Conservation (phyloP, 371 early-diverging fungal species). For the Mortierella polycephala region DNA sequence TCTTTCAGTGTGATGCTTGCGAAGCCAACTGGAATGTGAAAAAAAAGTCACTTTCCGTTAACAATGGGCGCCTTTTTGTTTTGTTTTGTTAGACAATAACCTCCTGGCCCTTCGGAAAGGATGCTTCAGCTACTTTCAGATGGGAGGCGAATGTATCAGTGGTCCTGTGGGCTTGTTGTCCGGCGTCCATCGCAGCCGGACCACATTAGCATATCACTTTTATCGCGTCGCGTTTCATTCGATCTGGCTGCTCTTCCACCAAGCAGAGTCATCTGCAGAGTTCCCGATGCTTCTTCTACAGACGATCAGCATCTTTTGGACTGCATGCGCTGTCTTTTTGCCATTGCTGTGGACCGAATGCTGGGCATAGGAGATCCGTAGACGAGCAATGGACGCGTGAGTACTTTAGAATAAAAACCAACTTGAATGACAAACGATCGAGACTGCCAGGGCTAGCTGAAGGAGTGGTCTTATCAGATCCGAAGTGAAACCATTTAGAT, state of each 20-base stretch:
- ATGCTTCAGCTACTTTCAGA: constrained; percentile 87
- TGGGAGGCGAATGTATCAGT: constrained; percentile 80
- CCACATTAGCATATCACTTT: constrained; percentile 28
- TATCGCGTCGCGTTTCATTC: constrained; percentile 39
- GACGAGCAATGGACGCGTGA: too few relatives aligned
- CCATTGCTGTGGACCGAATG: constrained; percentile 64
- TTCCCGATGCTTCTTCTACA: constrained; percentile 49
- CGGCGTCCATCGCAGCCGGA: constrained; percentile 55
- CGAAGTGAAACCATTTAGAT: too few relatives aligned
- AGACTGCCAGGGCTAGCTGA: too few relatives aligned
- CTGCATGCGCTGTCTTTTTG: constrained; percentile 62
- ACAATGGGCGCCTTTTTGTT: neutral
- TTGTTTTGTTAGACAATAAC: constrained; percentile 56
- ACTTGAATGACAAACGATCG: too few relatives aligned
- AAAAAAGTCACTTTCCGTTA: neutral
- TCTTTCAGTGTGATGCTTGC: neutral
- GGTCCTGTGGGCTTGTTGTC: constrained; percentile 88
- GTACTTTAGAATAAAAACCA: too few relatives aligned
- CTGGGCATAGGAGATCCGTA: constrained; percentile 45
- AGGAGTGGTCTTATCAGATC: too few relatives aligned
- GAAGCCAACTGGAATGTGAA: neutral
- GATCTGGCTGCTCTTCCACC: constrained; percentile 56
- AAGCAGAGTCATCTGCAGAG: constrained; percentile 35
- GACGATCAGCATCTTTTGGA: constrained; percentile 56
- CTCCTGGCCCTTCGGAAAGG: constrained; percentile 80